Percentiles rank a stretch among this genome's conserved stretches.
These are phyloP conservation scores for Craterostigma plantagineum DNA, from an alignment of 257 asterid species.

Conservation along the genomic window DNA sequence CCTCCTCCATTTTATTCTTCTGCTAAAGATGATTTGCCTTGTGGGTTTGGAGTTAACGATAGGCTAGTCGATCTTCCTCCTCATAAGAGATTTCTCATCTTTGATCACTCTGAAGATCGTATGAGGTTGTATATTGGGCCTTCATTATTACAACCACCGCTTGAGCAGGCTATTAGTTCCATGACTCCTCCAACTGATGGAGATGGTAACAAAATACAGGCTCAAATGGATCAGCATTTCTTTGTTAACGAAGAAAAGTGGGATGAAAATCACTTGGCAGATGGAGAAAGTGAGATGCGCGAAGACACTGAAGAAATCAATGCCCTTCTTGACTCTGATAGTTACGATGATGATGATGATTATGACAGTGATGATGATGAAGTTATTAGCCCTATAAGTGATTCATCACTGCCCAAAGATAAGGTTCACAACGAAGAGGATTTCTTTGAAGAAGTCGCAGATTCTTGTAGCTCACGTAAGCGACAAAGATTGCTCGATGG, in stretches of 20 bases:
- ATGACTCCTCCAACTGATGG: conserved; percentile 13
- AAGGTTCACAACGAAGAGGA: conserved; percentile 13
- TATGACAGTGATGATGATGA: conserved; percentile 37
- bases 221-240: conserved; percentile 11
- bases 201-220: conserved; percentile 12
- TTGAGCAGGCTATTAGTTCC: conserved; percentile 14
- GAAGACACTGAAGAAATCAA: conserved; percentile 61
- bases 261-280: conserved; percentile 20
- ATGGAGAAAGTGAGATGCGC: conserved; percentile 34
- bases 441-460: conserved; percentile 33
- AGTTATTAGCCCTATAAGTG: conserved; percentile 45
- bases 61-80: conserved; percentile 16
- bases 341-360: conserved; percentile 21
- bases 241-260: conserved; percentile 17
- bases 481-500: too few relatives aligned
- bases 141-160: conserved; percentile 12
- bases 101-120: conserved; percentile 43
- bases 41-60: conserved; percentile 15
- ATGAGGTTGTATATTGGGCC: conserved; percentile 37
- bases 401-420: conserved; percentile 15
- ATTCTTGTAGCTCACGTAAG: conserved; percentile 20
- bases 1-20: conserved; percentile 13
- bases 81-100: conserved; percentile 43
- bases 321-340: conserved; percentile 59
- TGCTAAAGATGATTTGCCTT: conserved; percentile 10